A percentile compares a stretch with the other conserved stretches of the same genome.
Conservation (phyloP, 345 rosid species). For the Eucalyptus pumila region DNA sequence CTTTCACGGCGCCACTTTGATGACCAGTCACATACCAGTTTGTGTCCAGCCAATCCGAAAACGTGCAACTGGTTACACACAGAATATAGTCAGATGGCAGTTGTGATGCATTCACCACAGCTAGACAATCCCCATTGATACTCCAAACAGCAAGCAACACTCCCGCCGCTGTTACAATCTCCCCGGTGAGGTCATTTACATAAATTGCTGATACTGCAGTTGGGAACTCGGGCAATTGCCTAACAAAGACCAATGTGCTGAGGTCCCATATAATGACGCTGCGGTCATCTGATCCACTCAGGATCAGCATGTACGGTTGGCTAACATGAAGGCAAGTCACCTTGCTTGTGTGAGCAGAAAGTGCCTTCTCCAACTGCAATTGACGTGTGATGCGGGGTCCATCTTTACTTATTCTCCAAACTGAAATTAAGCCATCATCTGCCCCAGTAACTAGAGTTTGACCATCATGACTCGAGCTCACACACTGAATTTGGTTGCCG, state of each 20-base stretch:
- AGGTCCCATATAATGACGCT: constrained; percentile 98
- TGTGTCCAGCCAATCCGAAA: constrained; percentile 89
- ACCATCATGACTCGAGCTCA: constrained; percentile 87
- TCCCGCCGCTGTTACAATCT: constrained; percentile 94
- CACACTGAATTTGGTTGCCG: constrained; percentile 83
- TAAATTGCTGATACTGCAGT: constrained; percentile 80
- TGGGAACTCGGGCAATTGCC: constrained; percentile 90
- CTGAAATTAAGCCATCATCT: constrained; percentile 81
- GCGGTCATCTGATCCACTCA: constrained; percentile 93
- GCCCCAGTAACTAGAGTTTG: constrained; percentile 86
- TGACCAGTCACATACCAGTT: constrained; percentile 97
- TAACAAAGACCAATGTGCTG: constrained; percentile 67
- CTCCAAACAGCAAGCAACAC: constrained; percentile 95
- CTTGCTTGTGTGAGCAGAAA: constrained; percentile 73
- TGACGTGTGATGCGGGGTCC: constrained; percentile 46
- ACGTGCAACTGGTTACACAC: constrained; percentile 73
- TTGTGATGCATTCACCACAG: constrained; percentile 83
- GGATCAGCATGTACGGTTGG: constrained; percentile 95
- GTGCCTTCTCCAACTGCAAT: constrained; percentile 67
- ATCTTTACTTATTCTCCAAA: constrained; percentile 75
- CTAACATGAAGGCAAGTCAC: constrained; percentile 90
- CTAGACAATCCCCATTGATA: constrained; percentile 95
- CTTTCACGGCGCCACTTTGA: constrained; percentile 96
- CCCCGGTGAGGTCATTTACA: constrained; percentile 89
- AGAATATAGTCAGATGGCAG: constrained; percentile 90